Evolutionary conservation across 768 basidiomycete genomes (phyloP).

Genomic region (Collybia sordida): DNA sequence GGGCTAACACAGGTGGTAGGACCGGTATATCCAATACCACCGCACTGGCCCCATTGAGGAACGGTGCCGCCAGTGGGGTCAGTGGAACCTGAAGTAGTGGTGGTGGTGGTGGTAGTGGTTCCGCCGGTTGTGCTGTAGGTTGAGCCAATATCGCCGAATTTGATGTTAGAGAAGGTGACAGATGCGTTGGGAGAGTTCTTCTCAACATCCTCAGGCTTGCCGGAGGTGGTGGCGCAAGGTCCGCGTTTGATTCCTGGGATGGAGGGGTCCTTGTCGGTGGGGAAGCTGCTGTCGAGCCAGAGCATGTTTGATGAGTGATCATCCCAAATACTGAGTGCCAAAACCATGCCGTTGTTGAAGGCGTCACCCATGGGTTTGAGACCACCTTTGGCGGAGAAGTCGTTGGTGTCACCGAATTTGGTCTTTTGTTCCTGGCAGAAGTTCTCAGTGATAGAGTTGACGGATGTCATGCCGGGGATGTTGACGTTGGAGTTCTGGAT

Average conservation of each 20-base stretch:
- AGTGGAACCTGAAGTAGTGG: too few relatives aligned
- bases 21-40: too few relatives aligned
- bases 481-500: conserved; percentile 35
- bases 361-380: conserved; percentile 30
- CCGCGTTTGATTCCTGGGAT: conserved; percentile 5
- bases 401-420: conserved; percentile 42
- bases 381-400: conserved; percentile 40
- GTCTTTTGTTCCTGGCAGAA: conserved; percentile 41
- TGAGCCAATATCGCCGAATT: conserved; percentile 10
- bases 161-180: conserved; percentile 8
- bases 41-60: too few relatives aligned
- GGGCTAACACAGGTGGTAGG: too few relatives aligned
- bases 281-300: conserved; percentile 1
- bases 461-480: conserved; percentile 28
- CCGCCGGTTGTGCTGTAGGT: neutral
- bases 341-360: conserved; percentile 39
- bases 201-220: conserved; percentile 1
- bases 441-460: conserved; percentile 36
- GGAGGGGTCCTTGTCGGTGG: neutral
- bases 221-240: conserved; percentile 3
- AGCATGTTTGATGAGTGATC: conserved; percentile 29
- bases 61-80: too few relatives aligned
- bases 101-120: too few relatives aligned
- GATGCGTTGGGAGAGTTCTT: conserved; percentile 2
- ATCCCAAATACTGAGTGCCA: conserved; percentile 41